These are phyloP conservation scores for Amanita thiersii DNA, from an alignment of 768 basidiomycete genomes.

Conservation along the genomic window DNA sequence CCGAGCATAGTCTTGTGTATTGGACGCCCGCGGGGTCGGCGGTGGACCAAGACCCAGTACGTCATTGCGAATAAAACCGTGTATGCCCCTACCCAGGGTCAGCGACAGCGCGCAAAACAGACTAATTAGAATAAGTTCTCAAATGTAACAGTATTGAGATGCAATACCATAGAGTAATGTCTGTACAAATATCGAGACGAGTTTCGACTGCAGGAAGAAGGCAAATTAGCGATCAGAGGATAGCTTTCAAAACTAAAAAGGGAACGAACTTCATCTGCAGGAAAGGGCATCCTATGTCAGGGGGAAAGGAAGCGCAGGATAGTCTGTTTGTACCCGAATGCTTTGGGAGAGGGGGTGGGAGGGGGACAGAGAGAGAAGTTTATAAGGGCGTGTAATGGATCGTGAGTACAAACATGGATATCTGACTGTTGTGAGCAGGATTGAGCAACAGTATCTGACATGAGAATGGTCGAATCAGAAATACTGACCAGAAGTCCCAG, in stretches of 20 bases:
- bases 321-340: not conserved
- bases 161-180: slow-evolving; percentile 18
- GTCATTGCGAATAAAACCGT: slow-evolving; percentile 21
- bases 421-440: slow-evolving; percentile 7
- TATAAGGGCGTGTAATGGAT: too few relatives aligned
- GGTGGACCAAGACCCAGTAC: slow-evolving; percentile 20
- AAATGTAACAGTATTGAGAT: not conserved
- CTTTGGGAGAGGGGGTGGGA: too few relatives aligned
- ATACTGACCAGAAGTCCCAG: too few relatives aligned
- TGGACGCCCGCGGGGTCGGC: slow-evolving; percentile 17
- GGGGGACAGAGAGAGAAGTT: too few relatives aligned
- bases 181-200: slow-evolving; percentile 20
- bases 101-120: slow-evolving; percentile 4
- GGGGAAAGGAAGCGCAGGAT: not conserved
- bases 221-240: not conserved
- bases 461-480: too few relatives aligned
- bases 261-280: slow-evolving; percentile 11
- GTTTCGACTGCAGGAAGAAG: slow-evolving; percentile 12
- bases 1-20: slow-evolving; percentile 23
- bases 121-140: too few relatives aligned
- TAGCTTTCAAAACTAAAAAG: not conserved
- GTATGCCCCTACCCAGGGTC: slow-evolving; percentile 17
- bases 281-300: slow-evolving; percentile 7
- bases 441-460: too few relatives aligned
- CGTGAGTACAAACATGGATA: not conserved